Evolutionary conservation across 257 asterid genomes (phyloP).

Genomic region (Scutellaria minor): DNA sequence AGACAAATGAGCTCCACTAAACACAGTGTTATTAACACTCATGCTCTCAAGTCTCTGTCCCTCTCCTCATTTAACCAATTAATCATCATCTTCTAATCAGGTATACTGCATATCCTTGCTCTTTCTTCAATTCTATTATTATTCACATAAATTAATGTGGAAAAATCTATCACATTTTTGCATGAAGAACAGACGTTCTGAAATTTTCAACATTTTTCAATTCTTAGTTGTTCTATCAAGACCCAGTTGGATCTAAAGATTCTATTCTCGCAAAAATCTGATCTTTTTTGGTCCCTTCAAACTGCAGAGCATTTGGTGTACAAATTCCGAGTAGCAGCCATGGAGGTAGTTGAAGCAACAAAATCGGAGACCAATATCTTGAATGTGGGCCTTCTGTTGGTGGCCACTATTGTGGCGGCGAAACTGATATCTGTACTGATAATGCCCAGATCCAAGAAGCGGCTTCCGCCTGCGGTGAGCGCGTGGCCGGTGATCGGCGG

Average conservation of each 20-base stretch:
- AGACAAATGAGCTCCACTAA: no score
- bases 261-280: no score
- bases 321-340: constrained; percentile 25
- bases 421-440: constrained; percentile 61
- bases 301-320: constrained; percentile 24
- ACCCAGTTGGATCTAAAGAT: no score
- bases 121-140: no score
- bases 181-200: no score
- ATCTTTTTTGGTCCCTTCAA: background rate
- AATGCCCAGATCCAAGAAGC: constrained; percentile 74
- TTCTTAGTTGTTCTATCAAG: background rate
- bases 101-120: background rate
- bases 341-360: constrained; percentile 52
- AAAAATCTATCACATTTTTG: no score
- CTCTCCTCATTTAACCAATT: no score
- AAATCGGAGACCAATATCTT: constrained; percentile 44
- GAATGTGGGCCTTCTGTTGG: constrained; percentile 70
- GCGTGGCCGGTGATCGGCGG: constrained; percentile 80
- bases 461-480: constrained; percentile 69
- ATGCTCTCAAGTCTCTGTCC: background rate
- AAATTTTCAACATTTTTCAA: background rate
- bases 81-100: background rate
- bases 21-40: background rate
- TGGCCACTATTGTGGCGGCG: constrained; percentile 73
- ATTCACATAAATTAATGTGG: no score